Evolutionary conservation across 306 rosid genomes (phyloP), one percentile per base, ranked within the genome.

Genomic region (Castanea mollissima): DNA sequence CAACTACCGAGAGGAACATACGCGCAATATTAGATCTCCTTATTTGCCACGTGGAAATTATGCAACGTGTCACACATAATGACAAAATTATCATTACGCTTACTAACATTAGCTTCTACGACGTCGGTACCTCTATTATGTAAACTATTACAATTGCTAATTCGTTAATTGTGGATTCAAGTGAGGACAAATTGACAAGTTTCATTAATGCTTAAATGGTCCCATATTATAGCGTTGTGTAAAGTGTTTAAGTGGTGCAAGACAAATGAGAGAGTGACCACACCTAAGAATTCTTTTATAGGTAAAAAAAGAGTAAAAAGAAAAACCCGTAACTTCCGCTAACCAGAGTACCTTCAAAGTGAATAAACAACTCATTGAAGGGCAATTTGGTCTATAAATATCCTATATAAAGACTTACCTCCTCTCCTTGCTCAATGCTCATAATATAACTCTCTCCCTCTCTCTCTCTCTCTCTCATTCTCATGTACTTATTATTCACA

Each of bases 161-260:
- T 41, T 41, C 0, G 8, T 7, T 0, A 2, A 0, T 0, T 38
- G 1, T 7, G 2, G 0, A 0, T 38, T 38, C 2, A 0, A 38
- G 11, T 2, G 1, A 2, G 7, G 3, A 41, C 11, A 7, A 2
- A 11, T 41, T 7, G 3, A 41, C 11, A 7, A 0, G 46, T 41
- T 2, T 0, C 3, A 0, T 8, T 41, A 41, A 41, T 41, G 1
- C 2, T 41, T 0, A 41, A 1, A 41, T 41, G 46, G 46, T 9
- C 46, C 46, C 46, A 41, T 2, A 0, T 41, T 41, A 41, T 41
- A 41, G 1, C 1, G 1, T 0, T 38, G 46, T 7, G 11, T 11
- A 38, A 25, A 25, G 46, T 2, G 1, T 41, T 41, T 8, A 8
- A 41, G 46, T 0, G 3, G 46, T 2, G 46, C 1, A 11, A 3